Percentiles rank a stretch among this genome's conserved stretches.
phyloP scores from a whole-genome alignment of 2,329 filamentous ascomycete genomes.

The Hymenoscyphus fructigenus region DNA sequence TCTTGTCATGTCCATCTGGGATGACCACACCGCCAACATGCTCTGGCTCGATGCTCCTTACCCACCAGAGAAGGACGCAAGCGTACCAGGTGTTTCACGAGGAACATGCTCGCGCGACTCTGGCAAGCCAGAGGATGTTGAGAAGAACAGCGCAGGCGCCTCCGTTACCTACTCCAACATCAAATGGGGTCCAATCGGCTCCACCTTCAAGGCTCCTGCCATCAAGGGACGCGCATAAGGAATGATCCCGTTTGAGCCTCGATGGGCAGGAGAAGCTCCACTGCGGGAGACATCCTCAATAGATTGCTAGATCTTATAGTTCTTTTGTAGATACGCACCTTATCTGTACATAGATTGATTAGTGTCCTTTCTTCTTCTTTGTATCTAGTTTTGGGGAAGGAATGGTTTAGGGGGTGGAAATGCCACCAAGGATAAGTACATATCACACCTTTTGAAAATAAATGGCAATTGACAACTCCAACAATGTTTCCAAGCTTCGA shows the following conservation, averaged over 20 bases:
- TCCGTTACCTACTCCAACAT: constrained; percentile 41
- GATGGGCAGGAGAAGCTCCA: neutral
- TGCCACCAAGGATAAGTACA: neutral
- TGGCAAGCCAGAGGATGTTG: constrained; percentile 51
- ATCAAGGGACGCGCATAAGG: neutral
- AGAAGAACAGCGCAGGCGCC: constrained; percentile 47
- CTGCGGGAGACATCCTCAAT: constrained; percentile 8
- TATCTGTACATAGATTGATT: constrained; percentile 23
- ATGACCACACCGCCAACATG: constrained; percentile 63
- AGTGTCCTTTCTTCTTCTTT: constrained; percentile 18
- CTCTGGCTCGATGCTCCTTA: constrained; percentile 72
- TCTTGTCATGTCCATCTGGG: constrained; percentile 62
- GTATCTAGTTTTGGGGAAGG: constrained; percentile 22
- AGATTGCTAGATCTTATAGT: constrained; percentile 18
- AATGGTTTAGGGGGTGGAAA: constrained; percentile 3
- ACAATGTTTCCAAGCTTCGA: neutral
- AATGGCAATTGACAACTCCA: constrained; percentile 2
- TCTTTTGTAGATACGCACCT: constrained; percentile 15
- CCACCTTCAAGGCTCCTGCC: constrained; percentile 29
- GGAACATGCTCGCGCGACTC: constrained; percentile 54
- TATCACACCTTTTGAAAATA: neutral
- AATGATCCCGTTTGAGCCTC: no score
- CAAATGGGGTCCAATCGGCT: constrained; percentile 37
- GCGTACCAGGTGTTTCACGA: constrained; percentile 49
- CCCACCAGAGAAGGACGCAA: constrained; percentile 48